A percentile compares a stretch with the other conserved stretches of the same genome.
Conservation (phyloP, 352 stramenopile species). For the Globisporangium radiosum region DNA sequence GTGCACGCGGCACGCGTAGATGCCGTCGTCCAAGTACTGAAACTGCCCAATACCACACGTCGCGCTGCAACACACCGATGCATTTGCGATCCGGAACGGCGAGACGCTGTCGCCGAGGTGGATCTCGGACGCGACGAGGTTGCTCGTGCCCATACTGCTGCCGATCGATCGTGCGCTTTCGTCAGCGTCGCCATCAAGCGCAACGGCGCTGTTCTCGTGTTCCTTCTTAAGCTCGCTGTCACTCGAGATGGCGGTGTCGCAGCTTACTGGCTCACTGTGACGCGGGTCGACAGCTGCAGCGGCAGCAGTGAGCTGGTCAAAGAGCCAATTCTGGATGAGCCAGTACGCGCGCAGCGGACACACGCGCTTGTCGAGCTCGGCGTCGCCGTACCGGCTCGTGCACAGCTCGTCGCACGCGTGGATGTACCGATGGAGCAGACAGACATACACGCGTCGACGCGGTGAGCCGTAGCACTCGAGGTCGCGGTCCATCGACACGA, state of each 20-base stretch:
- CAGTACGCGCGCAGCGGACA: conserved; percentile 68
- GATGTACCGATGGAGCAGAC: conserved; percentile 75
- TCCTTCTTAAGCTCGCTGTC: no score
- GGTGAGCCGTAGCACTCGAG: conserved; percentile 65
- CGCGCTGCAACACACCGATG: conserved; percentile 27
- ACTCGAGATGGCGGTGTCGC: no score
- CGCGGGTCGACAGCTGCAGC: conserved; percentile 6
- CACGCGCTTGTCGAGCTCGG: conserved; percentile 57
- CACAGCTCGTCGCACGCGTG: conserved; percentile 71
- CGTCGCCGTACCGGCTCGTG: conserved; percentile 51
- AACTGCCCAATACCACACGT: conserved; percentile 30
- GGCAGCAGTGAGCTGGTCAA: conserved; percentile 35
- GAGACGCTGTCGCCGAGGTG: conserved; percentile 51
- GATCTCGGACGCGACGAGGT: conserved; percentile 44
- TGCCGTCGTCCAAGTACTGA: conserved; percentile 68
- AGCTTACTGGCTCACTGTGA: no score
- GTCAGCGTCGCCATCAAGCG: conserved; percentile 2
- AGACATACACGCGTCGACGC: conserved; percentile 68
- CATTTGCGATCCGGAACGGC: conserved; percentile 43
- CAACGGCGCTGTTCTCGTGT: no score
- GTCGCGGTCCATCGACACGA: conserved; percentile 77
- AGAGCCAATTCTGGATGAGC: conserved; percentile 77
- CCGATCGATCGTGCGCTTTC: conserved; percentile 10
- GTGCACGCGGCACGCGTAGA: conserved; percentile 61
- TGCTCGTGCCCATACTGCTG: conserved; percentile 2